Percentiles rank a stretch among this genome's conserved stretches.
Conservation (phyloP, 2,329 filamentous ascomycete species). For the Diplodia seriata region DNA sequence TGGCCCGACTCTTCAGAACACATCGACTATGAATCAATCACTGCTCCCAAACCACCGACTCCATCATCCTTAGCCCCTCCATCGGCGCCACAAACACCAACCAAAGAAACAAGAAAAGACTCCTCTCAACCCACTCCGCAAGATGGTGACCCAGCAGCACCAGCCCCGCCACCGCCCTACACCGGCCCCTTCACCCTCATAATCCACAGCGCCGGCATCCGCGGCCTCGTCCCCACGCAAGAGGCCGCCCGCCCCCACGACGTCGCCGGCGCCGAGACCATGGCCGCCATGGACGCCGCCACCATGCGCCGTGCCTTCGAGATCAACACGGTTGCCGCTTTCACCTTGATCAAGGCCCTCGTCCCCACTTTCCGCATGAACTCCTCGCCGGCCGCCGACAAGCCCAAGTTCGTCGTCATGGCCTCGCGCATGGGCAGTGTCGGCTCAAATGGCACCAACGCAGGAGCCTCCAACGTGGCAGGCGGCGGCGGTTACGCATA, state of each 20-base stretch:
- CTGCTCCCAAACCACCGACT: not conserved
- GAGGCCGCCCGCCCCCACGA: constrained; percentile 40
- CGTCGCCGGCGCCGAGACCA: constrained; percentile 52
- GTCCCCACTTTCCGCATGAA: constrained; percentile 43
- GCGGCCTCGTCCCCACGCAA: constrained; percentile 51
- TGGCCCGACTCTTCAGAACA: not conserved
- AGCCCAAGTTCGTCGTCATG: constrained; percentile 51
- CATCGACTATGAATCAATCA: not conserved
- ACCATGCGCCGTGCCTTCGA: constrained; percentile 51
- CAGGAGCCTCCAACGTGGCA: not conserved
- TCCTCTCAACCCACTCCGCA: constrained; percentile 2
- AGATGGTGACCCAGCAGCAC: constrained; percentile 33
- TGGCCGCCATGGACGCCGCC: constrained; percentile 48
- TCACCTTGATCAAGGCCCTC: constrained; percentile 49
- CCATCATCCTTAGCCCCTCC: not conserved
- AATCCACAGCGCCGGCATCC: constrained; percentile 55
- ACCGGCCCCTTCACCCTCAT: constrained; percentile 46
- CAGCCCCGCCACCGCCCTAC: not conserved
- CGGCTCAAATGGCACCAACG: constrained; percentile 43
- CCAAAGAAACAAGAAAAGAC: not conserved
- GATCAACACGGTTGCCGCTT: constrained; percentile 53
- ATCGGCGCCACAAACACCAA: not conserved
- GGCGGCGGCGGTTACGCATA: constrained; percentile 56
- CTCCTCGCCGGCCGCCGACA: not conserved
- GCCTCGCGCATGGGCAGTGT: constrained; percentile 56